These are phyloP conservation scores for Calocera viscosa DNA, from an alignment of 768 basidiomycete species.

Conservation along the genomic window DNA sequence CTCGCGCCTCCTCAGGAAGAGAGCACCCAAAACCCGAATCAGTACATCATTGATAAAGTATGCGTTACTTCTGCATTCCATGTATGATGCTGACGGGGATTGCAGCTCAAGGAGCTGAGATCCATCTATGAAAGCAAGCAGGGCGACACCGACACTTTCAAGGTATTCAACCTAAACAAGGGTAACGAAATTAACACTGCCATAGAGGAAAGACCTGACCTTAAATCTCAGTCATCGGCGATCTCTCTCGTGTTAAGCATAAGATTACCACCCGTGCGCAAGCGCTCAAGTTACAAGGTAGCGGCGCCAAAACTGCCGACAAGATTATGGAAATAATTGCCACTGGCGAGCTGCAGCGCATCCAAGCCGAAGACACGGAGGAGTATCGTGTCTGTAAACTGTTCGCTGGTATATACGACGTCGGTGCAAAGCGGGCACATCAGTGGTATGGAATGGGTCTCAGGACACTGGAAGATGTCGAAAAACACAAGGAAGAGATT, in stretches of 20 bases:
- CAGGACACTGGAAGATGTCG: conserved; percentile 63
- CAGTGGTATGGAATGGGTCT: conserved; percentile 68
- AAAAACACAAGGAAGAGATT: conserved; percentile 46
- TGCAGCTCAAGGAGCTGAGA: conserved; percentile 54
- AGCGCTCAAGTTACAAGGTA: conserved; percentile 45
- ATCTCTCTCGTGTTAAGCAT: conserved; percentile 42
- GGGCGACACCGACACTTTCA: conserved; percentile 53
- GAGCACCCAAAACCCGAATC: conserved; percentile 40
- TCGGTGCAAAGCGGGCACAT: conserved; percentile 56
- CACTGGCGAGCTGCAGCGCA: conserved; percentile 58
- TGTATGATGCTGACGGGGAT: neutral
- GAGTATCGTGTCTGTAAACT: conserved; percentile 43
- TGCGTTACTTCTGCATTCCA: neutral
- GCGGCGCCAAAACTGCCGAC: conserved; percentile 62
- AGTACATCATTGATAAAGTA: conserved; percentile 65
- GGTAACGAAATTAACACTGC: conserved; percentile 29
- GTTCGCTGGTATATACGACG: conserved; percentile 77
- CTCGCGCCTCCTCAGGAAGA: conserved; percentile 36
- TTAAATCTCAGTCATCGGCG: conserved; percentile 40
- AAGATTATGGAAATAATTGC: conserved; percentile 78
- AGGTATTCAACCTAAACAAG: conserved; percentile 51
- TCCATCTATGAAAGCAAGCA: conserved; percentile 50
- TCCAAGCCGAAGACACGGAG: conserved; percentile 52
- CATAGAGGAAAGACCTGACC: neutral
- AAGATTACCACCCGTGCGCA: conserved; percentile 48